Evolutionary conservation across 371 early-diverging fungal genomes (phyloP), one percentile per base, ranked within the genome.

Genomic region (Mucor circinelloides): DNA sequence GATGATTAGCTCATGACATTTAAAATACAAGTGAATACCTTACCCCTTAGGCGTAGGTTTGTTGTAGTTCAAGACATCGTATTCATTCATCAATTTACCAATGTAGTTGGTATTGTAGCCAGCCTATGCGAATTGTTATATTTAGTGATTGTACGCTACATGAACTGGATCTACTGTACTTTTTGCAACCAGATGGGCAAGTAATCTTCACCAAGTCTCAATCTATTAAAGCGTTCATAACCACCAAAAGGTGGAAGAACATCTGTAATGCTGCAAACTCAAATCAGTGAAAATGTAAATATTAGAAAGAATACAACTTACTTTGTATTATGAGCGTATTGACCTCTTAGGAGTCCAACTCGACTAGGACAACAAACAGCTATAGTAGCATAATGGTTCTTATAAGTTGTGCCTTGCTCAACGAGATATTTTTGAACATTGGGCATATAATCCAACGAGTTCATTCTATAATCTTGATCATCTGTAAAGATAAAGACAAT

Each of bases 351-450:
- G 6, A 89, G 68, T 0, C 84, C 78, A 6, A 88, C 87, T 25
- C 90, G 80, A 63, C 84, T 83, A 3, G 90, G 90, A 55, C 90
- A 90, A 58, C 90, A 90, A 36, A 89, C 76, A 17, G 90, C 81
- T 7, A 84, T 84, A 4, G 89, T 89, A 12, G 85, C 85, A 71
- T 87, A 88, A 59, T 90, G 87, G 63, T 89, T 87, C 19, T 69
- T 75, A 40, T 84, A 87, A 42, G 75, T 48, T 1, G 90, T 88
- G 7, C 90, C 90, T 67, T 87, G 66, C 7, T 88, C 56, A 3
- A 87, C 79, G 27, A 90, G 55, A 40, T 86, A 75, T 64, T 89
- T 89, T 70, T 90, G 81, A n/a, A 89, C 75, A 60, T 83, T 69
- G 1, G 90, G 90, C 84, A 87, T 83, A 67, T 87, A 85, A 19